Conservation (phyloP, 495 filamentous ascomycete genomes). For the Trichoderma asperelloides region DNA sequence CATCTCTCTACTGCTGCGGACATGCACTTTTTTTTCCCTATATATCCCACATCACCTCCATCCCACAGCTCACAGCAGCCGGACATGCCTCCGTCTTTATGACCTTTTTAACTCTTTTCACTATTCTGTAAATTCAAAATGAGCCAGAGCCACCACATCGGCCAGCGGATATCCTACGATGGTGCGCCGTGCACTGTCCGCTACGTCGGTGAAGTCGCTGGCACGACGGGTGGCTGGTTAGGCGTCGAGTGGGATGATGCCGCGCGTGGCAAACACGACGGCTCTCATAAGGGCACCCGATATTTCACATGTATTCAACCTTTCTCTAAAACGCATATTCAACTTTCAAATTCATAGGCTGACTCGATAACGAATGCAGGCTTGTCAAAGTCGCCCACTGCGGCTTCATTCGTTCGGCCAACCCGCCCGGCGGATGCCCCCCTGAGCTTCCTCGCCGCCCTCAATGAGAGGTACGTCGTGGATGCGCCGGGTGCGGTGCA, state of each 20-base stretch:
- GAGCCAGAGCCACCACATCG: constrained; percentile 23
- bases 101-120: background rate
- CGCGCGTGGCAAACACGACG: constrained; percentile 79
- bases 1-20: background rate
- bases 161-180: constrained; percentile 70
- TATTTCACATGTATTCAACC: constrained; percentile 71
- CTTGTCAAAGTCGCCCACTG: constrained; percentile 52
- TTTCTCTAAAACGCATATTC: background rate
- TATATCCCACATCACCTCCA: background rate
- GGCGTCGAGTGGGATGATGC: constrained; percentile 96
- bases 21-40: background rate
- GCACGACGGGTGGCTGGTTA: constrained; percentile 75
- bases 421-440: constrained; percentile 57
- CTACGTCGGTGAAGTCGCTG: constrained; percentile 67
- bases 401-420: constrained; percentile 81
- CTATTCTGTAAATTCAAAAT: background rate
- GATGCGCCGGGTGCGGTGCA: constrained; percentile 29
- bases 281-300: constrained; percentile 62
- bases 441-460: constrained; percentile 65
- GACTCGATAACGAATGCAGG: constrained; percentile 34
- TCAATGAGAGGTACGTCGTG: constrained; percentile 74
- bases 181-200: constrained; percentile 72
- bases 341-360: background rate
- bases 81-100: background rate
- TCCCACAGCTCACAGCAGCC: background rate